phyloP scores from a whole-genome alignment of 306 rosid species.

The Sphenostylis stenocarpa region DNA sequence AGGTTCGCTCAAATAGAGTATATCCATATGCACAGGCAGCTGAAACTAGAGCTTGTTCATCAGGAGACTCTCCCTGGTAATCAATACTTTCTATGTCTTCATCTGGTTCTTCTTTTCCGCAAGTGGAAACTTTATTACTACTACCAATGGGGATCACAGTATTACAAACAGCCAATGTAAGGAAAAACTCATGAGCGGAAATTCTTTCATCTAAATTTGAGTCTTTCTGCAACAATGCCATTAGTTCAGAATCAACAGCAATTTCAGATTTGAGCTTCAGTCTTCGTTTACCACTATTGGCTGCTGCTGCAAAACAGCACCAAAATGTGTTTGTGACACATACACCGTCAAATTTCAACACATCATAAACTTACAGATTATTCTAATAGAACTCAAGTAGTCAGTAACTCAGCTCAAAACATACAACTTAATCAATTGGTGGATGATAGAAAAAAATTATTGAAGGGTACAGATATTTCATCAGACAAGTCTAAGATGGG shows the following conservation, averaged over 20 bases:
- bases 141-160: conserved; percentile 74
- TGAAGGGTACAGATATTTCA: not conserved
- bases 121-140: conserved; percentile 37
- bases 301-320: conserved; percentile 35
- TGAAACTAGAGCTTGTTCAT: conserved; percentile 80
- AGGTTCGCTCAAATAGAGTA: conserved; percentile 81
- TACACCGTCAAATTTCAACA: conserved; percentile 8
- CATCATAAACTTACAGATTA: not conserved
- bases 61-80: conserved; percentile 96
- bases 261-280: conserved; percentile 68
- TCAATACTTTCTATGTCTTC: conserved; percentile 44
- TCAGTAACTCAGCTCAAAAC: not conserved
- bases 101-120: conserved; percentile 39
- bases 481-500: not conserved
- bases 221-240: conserved; percentile 53
- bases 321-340: not conserved
- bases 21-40: conserved; percentile 85
- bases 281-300: conserved; percentile 38
- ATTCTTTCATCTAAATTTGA: conserved; percentile 51
- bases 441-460: not conserved
- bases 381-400: not conserved
- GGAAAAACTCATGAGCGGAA: conserved; percentile 78
- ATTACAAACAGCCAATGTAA: conserved; percentile 83
- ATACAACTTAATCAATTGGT: not conserved
- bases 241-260: conserved; percentile 57